phyloP scores from a whole-genome alignment of 108 stramenopile species.

The Thalassiosira profunda region DNA sequence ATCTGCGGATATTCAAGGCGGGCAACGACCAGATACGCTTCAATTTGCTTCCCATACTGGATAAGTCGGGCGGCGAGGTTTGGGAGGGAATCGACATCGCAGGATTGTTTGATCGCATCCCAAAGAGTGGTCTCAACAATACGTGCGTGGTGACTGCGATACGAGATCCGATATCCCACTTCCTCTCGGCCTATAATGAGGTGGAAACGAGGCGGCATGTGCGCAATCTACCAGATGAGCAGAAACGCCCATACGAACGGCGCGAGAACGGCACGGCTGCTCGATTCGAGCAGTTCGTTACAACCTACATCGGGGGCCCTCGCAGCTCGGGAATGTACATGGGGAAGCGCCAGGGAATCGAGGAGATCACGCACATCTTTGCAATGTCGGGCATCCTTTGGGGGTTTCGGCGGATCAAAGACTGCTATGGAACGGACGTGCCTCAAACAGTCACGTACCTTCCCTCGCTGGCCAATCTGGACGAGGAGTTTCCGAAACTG shows the following conservation, averaged over 20 bases:
- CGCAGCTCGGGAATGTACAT: too few relatives aligned
- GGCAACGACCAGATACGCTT: constrained; percentile 2
- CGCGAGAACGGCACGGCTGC: neutral
- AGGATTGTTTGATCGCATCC: too few relatives aligned
- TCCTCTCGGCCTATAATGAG: constrained; percentile 12
- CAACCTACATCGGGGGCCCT: neutral
- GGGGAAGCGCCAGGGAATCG: neutral
- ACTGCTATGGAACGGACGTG: neutral
- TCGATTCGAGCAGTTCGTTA: constrained; percentile 8
- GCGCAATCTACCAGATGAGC: neutral
- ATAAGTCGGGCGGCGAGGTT: neutral
- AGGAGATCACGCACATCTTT: neutral
- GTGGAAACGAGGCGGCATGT: constrained; percentile 2
- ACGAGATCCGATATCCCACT: constrained; percentile 9
- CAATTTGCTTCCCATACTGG: neutral
- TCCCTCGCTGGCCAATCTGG: constrained; percentile 1
- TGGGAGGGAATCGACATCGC: neutral
- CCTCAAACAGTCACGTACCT: constrained; percentile 3
- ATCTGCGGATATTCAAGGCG: constrained; percentile 9
- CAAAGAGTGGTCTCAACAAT: neutral
- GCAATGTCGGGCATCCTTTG: neutral
- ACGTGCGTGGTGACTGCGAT: constrained; percentile 16
- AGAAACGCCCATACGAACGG: neutral
- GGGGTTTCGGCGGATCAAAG: neutral
- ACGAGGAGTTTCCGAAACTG: constrained; percentile 1